Conservation (phyloP, 2,329 filamentous ascomycete genomes). For the Colletotrichum coccodes region DNA sequence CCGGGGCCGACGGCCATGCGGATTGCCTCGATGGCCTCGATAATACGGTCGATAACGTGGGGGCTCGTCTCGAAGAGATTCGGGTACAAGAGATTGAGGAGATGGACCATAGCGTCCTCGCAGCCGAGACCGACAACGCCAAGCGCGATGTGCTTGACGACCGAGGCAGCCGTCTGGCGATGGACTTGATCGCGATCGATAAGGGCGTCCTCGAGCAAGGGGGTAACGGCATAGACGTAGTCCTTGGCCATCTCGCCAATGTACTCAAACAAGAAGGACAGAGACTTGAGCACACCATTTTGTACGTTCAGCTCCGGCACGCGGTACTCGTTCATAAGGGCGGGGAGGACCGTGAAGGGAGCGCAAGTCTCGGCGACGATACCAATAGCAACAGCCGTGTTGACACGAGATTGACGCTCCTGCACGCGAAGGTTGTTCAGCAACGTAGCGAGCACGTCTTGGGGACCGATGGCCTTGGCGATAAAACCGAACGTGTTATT, state of each 20-base stretch:
- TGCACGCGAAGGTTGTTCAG: conserved; percentile 97
- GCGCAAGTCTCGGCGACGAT: conserved; percentile 99
- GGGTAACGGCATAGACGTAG: conserved; percentile 98
- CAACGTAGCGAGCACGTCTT: conserved; percentile 94
- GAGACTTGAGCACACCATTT: conserved; percentile 96
- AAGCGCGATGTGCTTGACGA: conserved; percentile 97
- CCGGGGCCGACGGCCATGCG: conserved; percentile 93
- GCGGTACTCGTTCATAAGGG: conserved; percentile 99
- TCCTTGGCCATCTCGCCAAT: conserved; percentile 99
- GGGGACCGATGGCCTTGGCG: conserved; percentile 97
- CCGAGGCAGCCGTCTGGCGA: conserved; percentile 93
- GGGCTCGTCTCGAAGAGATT: conserved; percentile 98
- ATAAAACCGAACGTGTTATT: conserved; percentile 99
- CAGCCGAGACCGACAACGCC: conserved; percentile 98
- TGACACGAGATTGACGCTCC: conserved; percentile 97
- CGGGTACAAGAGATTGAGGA: conserved; percentile 94
- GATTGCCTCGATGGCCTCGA: conserved; percentile 97
- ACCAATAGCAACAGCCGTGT: conserved; percentile 97
- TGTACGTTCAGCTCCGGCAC: conserved; percentile 99
- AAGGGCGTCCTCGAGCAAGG: conserved; percentile 93
- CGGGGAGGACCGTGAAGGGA: conserved; percentile 97
- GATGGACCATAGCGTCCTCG: conserved; percentile 97
- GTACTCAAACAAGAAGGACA: conserved; percentile 98
- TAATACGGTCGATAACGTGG: conserved; percentile 97
- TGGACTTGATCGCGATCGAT: conserved; percentile 99